Conservation (phyloP, 345 rosid genomes). For the Odontarrhena argentea region DNA sequence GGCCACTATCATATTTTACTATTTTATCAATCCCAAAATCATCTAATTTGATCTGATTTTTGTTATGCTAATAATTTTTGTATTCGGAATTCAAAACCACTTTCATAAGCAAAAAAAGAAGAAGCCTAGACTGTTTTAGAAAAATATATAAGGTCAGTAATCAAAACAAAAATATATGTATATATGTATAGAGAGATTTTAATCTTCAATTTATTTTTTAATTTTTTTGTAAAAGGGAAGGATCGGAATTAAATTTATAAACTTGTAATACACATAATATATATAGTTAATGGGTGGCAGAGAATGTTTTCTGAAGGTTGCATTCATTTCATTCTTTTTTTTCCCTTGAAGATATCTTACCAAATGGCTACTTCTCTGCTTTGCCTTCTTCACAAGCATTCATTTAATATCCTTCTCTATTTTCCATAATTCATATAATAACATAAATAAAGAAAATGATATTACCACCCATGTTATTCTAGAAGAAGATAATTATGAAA, state of each 20-base stretch:
- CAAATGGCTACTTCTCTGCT: constrained; percentile 14
- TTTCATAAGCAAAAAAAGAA: not conserved
- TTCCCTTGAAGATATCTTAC: constrained; percentile 22
- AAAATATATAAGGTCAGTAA: not conserved
- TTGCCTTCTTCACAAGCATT: constrained; percentile 40
- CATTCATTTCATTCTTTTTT: constrained; percentile 8
- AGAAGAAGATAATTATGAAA: constrained; percentile 24
- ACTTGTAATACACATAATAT: not conserved
- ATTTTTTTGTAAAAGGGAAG: no score
- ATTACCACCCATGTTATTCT: constrained; percentile 17
- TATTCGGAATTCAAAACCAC: not conserved
- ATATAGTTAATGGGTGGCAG: constrained; percentile 14
- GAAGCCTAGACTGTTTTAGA: no score
- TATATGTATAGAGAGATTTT: no score
- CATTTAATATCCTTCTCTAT: constrained; percentile 8
- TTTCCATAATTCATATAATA: not conserved
- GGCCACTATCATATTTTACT: no score
- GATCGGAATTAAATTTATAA: not conserved
- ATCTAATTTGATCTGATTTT: no score
- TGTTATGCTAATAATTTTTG: no score
- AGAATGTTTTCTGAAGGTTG: constrained; percentile 20
- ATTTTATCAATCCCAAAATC: no score
- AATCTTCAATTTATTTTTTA: no score
- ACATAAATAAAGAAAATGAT: not conserved
- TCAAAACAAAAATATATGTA: no score